Evolutionary conservation across 2,329 filamentous ascomycete genomes (phyloP).

Genomic region (Fusarium aywerte): DNA sequence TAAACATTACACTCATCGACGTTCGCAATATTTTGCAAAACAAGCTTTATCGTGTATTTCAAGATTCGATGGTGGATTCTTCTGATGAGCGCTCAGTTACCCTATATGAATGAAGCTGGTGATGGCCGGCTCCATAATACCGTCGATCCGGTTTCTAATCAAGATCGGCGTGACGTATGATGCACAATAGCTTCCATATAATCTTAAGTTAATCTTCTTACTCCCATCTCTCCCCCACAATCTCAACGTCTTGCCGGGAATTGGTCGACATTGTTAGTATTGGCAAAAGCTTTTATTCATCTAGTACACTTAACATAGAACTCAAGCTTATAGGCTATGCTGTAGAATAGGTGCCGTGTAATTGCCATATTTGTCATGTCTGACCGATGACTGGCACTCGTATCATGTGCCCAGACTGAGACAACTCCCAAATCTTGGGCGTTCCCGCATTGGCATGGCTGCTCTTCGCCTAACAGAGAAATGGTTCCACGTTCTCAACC

Average conservation of each 20-base stretch:
- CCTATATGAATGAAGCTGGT: rapidly evolving
- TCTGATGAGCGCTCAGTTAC: background rate
- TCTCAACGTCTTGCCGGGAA: background rate
- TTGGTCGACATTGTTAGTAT: background rate
- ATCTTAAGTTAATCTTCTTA: background rate
- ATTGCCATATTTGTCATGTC: background rate
- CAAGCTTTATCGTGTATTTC: too few species aligned
- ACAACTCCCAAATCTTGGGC: background rate
- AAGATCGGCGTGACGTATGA: background rate
- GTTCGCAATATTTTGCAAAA: too few species aligned
- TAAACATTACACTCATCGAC: too few species aligned
- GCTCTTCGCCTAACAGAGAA: background rate
- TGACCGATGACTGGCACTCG: background rate
- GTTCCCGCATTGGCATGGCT: background rate
- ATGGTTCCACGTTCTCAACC: background rate
- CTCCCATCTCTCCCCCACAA: background rate
- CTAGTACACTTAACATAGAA: background rate
- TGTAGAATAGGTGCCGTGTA: background rate
- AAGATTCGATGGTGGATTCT: background rate
- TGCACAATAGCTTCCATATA: background rate
- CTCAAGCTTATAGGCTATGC: background rate
- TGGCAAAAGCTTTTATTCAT: background rate
- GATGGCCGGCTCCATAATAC: background rate
- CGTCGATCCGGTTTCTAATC: rapidly evolving
- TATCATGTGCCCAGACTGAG: background rate